A percentile compares a stretch with the other conserved stretches of the same genome.
These are phyloP conservation scores for Aspergillus sp. DNA, from an alignment of 2,329 filamentous ascomycete genomes.

Conservation along the genomic window DNA sequence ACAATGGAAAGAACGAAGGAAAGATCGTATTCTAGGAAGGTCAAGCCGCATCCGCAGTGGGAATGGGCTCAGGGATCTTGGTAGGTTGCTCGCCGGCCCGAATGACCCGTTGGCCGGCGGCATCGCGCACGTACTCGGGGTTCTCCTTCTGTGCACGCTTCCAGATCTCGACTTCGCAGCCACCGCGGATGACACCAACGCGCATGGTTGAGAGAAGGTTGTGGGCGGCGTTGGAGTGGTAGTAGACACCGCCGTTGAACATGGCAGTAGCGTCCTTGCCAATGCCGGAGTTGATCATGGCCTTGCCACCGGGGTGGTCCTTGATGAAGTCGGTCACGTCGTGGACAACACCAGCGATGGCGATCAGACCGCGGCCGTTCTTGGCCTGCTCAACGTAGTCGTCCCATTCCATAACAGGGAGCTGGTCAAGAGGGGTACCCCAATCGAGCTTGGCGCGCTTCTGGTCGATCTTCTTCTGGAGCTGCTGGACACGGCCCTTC, in stretches of 20 bases:
- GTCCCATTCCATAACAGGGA: constrained; percentile 85
- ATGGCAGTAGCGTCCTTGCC: constrained; percentile 89
- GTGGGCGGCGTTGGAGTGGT: constrained; percentile 87
- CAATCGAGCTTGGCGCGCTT: constrained; percentile 82
- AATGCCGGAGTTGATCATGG: constrained; percentile 78
- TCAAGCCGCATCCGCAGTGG: constrained; percentile 78
- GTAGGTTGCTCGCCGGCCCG: constrained; percentile 86
- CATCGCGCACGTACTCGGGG: constrained; percentile 78
- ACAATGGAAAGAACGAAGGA: constrained; percentile 3
- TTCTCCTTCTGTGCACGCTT: constrained; percentile 83
- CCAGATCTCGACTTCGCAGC: constrained; percentile 91
- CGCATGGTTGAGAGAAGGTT: constrained; percentile 88
- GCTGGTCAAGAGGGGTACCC: constrained; percentile 82
- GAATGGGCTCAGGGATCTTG: constrained; percentile 76
- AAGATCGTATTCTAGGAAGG: neutral
- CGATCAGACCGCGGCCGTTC: constrained; percentile 75
- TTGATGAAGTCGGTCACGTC: constrained; percentile 84
- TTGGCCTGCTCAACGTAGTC: constrained; percentile 79
- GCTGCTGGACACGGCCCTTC: constrained; percentile 85
- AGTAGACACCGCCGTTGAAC: constrained; percentile 90
- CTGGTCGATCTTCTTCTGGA: constrained; percentile 91
- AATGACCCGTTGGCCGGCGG: constrained; percentile 78
- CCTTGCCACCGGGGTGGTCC: constrained; percentile 88
- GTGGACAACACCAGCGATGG: constrained; percentile 83
- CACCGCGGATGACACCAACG: constrained; percentile 82